A percentile compares a stretch with the other conserved stretches of the same genome.
Evolutionary conservation across 2,329 filamentous ascomycete species (phyloP).

Genomic region (Phyllachora maydis): DNA sequence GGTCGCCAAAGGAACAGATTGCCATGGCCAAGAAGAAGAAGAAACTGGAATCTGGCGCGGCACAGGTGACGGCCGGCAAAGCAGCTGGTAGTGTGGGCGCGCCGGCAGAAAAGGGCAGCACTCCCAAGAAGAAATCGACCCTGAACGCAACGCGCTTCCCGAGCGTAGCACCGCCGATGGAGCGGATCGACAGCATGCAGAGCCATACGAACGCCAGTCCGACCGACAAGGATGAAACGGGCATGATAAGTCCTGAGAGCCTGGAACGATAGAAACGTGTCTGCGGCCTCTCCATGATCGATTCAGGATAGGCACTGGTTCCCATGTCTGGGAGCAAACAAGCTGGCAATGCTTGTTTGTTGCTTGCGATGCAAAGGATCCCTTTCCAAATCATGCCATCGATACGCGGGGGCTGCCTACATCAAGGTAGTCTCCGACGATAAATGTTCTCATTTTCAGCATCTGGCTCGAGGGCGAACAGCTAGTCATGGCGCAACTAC

Average conservation of each 20-base stretch:
- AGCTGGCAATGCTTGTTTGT: too few relatives aligned
- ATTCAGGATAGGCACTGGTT: too few relatives aligned
- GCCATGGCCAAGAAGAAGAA: constrained; percentile 77
- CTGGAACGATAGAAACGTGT: too few relatives aligned
- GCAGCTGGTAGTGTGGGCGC: constrained; percentile 15
- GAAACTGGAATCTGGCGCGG: constrained; percentile 38
- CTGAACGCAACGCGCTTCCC: constrained; percentile 15
- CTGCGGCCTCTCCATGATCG: too few relatives aligned
- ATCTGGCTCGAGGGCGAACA: too few relatives aligned
- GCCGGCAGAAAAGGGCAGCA: constrained; percentile 11
- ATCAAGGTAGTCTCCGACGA: too few relatives aligned
- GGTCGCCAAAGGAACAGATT: constrained; percentile 63
- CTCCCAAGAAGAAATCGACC: constrained; percentile 26
- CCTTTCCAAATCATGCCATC: too few relatives aligned
- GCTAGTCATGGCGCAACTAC: too few relatives aligned
- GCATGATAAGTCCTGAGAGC: constrained; percentile 75
- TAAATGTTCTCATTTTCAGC: too few relatives aligned
- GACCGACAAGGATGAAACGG: constrained; percentile 46
- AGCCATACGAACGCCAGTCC: constrained; percentile 37
- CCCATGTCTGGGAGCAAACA: too few relatives aligned
- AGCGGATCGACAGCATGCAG: constrained; percentile 33
- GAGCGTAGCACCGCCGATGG: constrained; percentile 26
- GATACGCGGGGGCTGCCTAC: too few relatives aligned
- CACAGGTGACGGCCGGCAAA: constrained; percentile 27
- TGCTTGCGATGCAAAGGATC: too few relatives aligned